These are phyloP conservation scores for Lactarius akahatsu DNA, from an alignment of 768 basidiomycete genomes.

Conservation along the genomic window DNA sequence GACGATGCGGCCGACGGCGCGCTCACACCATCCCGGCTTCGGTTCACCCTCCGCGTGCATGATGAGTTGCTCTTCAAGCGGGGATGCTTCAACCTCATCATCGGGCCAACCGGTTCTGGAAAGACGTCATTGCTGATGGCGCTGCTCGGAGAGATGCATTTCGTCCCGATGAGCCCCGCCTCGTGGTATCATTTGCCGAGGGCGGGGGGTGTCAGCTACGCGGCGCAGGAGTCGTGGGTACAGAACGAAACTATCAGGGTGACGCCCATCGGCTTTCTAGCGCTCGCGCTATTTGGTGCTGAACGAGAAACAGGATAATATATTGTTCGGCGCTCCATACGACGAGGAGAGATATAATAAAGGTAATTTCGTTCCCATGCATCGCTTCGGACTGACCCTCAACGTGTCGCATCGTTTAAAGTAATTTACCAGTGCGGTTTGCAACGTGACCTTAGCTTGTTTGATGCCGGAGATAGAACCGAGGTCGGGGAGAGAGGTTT, in stretches of 20 bases:
- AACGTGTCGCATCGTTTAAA: neutral
- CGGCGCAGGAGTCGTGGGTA: constrained; percentile 85
- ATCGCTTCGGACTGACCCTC: neutral
- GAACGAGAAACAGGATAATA: constrained; percentile 43
- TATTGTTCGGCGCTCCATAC: constrained; percentile 48
- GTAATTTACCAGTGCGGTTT: constrained; percentile 30
- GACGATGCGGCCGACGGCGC: constrained; percentile 33
- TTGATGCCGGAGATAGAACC: constrained; percentile 50
- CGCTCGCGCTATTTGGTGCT: neutral
- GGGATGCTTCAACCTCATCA: constrained; percentile 54
- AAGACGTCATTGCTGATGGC: constrained; percentile 70
- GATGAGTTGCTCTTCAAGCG: constrained; percentile 55
- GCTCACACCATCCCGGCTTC: constrained; percentile 44
- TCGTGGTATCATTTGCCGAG: constrained; percentile 74
- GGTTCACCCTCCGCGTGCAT: constrained; percentile 50
- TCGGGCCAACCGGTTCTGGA: constrained; percentile 57
- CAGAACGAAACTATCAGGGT: constrained; percentile 75
- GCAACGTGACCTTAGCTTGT: constrained; percentile 46
- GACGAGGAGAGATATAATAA: constrained; percentile 46
- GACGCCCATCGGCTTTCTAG: constrained; percentile 4
- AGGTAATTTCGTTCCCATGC: constrained; percentile 30
- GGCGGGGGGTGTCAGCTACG: constrained; percentile 68
- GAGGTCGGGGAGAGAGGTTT: constrained; percentile 61
- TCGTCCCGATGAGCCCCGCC: constrained; percentile 47
- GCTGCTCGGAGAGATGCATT: constrained; percentile 67